Base-by-base conservation (phyloP, 768 basidiomycete genomes). In the Leccinum truebloodii region DNA sequence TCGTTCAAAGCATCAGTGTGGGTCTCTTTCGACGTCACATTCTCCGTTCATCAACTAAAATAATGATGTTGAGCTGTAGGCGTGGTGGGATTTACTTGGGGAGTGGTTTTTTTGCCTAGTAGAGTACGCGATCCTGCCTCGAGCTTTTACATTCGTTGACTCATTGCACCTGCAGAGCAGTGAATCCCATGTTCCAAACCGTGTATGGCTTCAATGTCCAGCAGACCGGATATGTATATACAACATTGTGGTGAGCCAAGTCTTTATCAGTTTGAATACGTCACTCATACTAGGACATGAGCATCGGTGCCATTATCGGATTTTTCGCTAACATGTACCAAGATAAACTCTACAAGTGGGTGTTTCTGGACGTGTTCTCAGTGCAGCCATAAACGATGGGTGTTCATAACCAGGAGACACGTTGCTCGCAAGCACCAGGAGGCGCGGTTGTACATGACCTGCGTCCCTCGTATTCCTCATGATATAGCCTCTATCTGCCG, bases 51-150 rank as follows among this genome's bases (percentile, higher is more conserved):
- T 28, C 13, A 0, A 22, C 7, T 35, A 48, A 59, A 12, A 20
- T 34, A 5, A 14, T 20, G 20, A 49, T 9, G 4, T 6, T 53
- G 55, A 35, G 22, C 37, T 30, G 4, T 69, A 89, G 86, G 61
- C 87, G 14, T 88, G 86, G 87, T 71, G 81, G 28, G 85, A 85
- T 85, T 92, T 59, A 81, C 81, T 0, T 94, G 90, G 90, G 91
- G 90, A 0, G 81, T 91, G 1, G 71, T 87, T 26, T 94, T 83
- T 64, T 85, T 26, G 84, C 54, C 73, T 92, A 59, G 75, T 89
- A 26, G 83, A 83, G 85, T 86, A 66, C 1, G 75, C 52, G 5
- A 32, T 20, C 32, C 24, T 20, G 10, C 28, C 7, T 22, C 7
- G 13, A 48, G n/a, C 30, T 49, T 5, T 5, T 39, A 16, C 26